Base-by-base conservation (phyloP, 768 basidiomycete species). In the Tulasnella calospora region DNA sequence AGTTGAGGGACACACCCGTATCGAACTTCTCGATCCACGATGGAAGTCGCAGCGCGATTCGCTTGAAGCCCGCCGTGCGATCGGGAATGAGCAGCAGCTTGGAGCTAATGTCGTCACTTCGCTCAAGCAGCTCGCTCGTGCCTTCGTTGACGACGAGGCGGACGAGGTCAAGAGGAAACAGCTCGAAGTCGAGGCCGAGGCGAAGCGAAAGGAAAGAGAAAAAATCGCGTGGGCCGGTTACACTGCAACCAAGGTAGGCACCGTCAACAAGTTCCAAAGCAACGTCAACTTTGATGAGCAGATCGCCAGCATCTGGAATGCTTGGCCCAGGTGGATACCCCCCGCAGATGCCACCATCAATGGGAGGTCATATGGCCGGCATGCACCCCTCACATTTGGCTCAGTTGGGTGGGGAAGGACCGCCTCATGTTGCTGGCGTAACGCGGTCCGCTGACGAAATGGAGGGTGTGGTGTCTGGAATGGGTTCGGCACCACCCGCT, bases 181-280 rank as follows among this genome's bases (percentile, higher is more conserved):
- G 71, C 93, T 96, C 81, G 96, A 98, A 80, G 95, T 95, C 73
- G 92, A 92, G 80, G 94, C 95, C 82, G 88, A 90, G 76, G 90
- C 91, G 80, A 89, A 89, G 82, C 88, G 95, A 80, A 92, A 90
- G 83, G 96, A 97, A 84, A 90, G 91, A 83, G 98, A 99, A 85
- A 96, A 94, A 83, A 93, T 94, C 81, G 94, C 98, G 72, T 99
- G 98, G 98, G 98, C 99, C 85, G 98, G 98, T 82, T 96, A 99
- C 84, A 96, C 96, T 1, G 93, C 95, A 67, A 93, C 95, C 67
- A 98, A 96, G 85, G 92, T 92, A 72, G 91, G 90, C 81, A 98
- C 95, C 0, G 87, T 96, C 82, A 94, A 96, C 88, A 95, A 95
- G 83, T 99, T 92, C 87, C 96, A 96, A 72, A 91, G 90, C 21